These are phyloP conservation scores for Alternaria incomplexa DNA, from an alignment of 2,329 filamentous ascomycete genomes.

Conservation along the genomic window DNA sequence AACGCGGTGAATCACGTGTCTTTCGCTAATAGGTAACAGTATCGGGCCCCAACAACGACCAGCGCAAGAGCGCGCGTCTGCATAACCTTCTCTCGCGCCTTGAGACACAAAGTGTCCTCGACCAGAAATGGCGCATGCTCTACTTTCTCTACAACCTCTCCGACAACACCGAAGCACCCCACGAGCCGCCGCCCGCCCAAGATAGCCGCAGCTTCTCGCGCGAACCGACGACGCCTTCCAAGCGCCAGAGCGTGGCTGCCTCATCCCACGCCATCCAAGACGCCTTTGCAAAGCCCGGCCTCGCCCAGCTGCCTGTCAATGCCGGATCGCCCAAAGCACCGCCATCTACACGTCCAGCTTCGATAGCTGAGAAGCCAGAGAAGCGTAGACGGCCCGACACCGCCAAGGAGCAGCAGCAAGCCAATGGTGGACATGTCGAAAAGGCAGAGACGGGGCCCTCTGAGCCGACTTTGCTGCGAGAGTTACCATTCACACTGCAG, in stretches of 20 bases:
- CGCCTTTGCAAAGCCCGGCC: constrained; percentile 55
- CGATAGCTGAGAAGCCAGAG: constrained; percentile 30
- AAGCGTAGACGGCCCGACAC: constrained; percentile 32
- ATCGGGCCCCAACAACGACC: constrained; percentile 74
- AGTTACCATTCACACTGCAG: constrained; percentile 91
- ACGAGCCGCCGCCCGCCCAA: constrained; percentile 11
- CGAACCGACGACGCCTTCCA: constrained; percentile 38
- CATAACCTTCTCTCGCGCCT: constrained; percentile 90
- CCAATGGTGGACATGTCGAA: constrained; percentile 15
- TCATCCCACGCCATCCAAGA: constrained; percentile 49
- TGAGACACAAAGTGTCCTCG: constrained; percentile 86
- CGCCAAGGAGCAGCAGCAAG: constrained; percentile 30
- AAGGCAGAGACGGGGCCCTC: constrained; percentile 39
- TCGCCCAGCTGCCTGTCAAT: constrained; percentile 48
- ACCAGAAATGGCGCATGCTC: constrained; percentile 96
- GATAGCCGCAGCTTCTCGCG: constrained; percentile 24
- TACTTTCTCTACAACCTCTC: constrained; percentile 87
- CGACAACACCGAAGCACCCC: constrained; percentile 55
- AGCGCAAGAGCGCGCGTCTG: constrained; percentile 77
- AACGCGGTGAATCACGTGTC: no score
- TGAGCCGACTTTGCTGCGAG: constrained; percentile 60
- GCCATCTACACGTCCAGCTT: constrained; percentile 19
- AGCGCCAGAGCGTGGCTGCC: constrained; percentile 19
- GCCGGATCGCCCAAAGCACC: constrained; percentile 39
- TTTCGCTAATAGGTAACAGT: constrained; percentile 53